Percentiles rank a stretch among this genome's conserved stretches.
These are phyloP conservation scores for Paraphoma chrysanthemicola DNA, from an alignment of 2,329 filamentous ascomycete species.

Conservation along the genomic window DNA sequence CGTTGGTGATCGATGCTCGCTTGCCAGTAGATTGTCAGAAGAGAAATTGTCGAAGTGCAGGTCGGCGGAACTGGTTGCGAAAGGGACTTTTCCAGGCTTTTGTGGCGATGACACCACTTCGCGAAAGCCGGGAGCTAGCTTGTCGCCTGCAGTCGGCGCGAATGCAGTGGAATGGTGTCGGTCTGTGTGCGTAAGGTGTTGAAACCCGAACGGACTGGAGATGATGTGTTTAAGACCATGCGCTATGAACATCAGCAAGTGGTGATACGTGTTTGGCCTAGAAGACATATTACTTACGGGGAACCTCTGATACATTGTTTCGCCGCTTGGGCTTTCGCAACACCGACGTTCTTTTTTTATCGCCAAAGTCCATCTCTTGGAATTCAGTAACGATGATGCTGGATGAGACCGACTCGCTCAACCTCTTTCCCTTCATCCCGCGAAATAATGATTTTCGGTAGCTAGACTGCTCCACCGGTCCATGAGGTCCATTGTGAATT, in stretches of 20 bases:
- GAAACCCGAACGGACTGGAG: slow-evolving; percentile 69
- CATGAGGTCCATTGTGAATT: slow-evolving; percentile 26
- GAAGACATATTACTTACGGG: slow-evolving; percentile 29
- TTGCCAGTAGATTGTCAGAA: slow-evolving; percentile 25
- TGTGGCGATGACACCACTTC: slow-evolving; percentile 62
- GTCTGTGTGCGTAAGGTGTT: slow-evolving; percentile 67
- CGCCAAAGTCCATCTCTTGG: slow-evolving; percentile 33
- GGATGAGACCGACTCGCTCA: slow-evolving; percentile 41
- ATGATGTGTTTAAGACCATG: slow-evolving; percentile 51
- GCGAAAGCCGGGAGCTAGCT: slow-evolving; percentile 53
- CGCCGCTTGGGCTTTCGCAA: slow-evolving; percentile 39
- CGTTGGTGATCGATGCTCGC: slow-evolving; percentile 25
- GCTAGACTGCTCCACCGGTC: slow-evolving; percentile 28
- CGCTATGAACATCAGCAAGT: slow-evolving; percentile 24
- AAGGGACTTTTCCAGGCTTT: slow-evolving; percentile 56
- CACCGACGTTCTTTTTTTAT: slow-evolving; percentile 41
- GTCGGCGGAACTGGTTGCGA: slow-evolving; percentile 60
- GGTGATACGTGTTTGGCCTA: neutral
- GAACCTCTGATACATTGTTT: slow-evolving; percentile 26
- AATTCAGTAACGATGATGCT: slow-evolving; percentile 24
- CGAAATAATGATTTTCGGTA: slow-evolving; percentile 42
- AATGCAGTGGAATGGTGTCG: slow-evolving; percentile 61
- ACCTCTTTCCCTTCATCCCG: slow-evolving; percentile 43
- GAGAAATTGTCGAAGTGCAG: slow-evolving; percentile 45
- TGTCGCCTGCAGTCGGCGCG: slow-evolving; percentile 55